These are phyloP conservation scores for Oldenlandia corymbosa DNA, from an alignment of 257 asterid genomes.

Conservation along the genomic window DNA sequence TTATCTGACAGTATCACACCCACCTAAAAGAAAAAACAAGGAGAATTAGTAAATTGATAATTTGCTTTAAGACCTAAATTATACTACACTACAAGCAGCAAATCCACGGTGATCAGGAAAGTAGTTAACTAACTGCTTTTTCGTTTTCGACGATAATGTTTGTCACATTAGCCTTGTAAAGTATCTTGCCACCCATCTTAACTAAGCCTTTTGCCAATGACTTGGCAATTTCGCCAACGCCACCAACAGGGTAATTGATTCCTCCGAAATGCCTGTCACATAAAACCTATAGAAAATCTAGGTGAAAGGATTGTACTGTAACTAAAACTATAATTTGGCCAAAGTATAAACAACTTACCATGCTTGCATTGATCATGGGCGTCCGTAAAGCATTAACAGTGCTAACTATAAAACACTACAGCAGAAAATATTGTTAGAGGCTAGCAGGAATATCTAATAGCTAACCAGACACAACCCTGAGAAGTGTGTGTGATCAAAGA, in stretches of 20 bases:
- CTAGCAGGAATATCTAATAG: neutral
- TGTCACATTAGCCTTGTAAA: conserved; percentile 78
- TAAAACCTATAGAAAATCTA: conserved; percentile 52
- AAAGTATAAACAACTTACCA: conserved; percentile 49
- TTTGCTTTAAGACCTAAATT: conserved; percentile 14
- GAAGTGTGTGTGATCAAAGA: conserved; percentile 10
- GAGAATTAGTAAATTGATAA: neutral
- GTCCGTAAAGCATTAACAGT: conserved; percentile 84
- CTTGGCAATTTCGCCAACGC: conserved; percentile 94
- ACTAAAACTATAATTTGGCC: conserved; percentile 2
- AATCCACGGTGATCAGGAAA: conserved; percentile 4
- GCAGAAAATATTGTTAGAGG: conserved; percentile 2
- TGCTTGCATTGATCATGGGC: conserved; percentile 99
- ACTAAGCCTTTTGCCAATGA: conserved; percentile 77
- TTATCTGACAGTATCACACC: conserved; percentile 94
- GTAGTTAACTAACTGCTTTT: conserved; percentile 66
- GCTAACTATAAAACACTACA: conserved; percentile 97
- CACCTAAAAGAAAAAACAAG: conserved; percentile 43
- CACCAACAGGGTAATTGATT: conserved; percentile 96
- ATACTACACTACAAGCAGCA: conserved; percentile 4
- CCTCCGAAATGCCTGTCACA: conserved; percentile 99
- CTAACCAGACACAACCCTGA: neutral
- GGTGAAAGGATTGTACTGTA: conserved; percentile 5
- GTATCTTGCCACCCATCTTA: conserved; percentile 67
- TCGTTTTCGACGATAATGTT: conserved; percentile 60